Base-by-base conservation (phyloP, 345 rosid species). In the Citrus glauca region DNA sequence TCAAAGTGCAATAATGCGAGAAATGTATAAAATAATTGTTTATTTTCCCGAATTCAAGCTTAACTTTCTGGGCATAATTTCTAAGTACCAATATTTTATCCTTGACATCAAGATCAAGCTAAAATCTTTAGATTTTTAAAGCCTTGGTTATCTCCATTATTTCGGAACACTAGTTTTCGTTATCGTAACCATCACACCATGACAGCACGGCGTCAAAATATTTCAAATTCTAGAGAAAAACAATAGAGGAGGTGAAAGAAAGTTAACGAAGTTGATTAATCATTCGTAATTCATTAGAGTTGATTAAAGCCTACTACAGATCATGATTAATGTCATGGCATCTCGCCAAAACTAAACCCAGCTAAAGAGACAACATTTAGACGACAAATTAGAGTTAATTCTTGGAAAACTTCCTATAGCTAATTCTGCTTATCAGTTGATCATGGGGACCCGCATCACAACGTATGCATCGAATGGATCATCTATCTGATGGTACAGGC, bases 401-500 rank as follows among this genome's bases (percentile, higher is more conserved):
- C 3, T 17, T 27, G 24, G 25, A 32, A 28, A 28, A 64, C 24
- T 33, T 63, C 35, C 67, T 6, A 38, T 7, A 50, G 60, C 13
- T 75, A 48, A 71, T 28, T 20, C 11, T 32, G 42, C 27, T 63
- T 64, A 28, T 24, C 9, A 25, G 37, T 10, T 33, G 53, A 7
- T 13, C 35, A 59, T 8, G 61, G 22, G 32, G 61, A 53, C 66
- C 55, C 76, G 25, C 56, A 77, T 45, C 50, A 3, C 50, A 45
- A 45, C 50, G 17, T 13, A 13, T 45, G 16, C 50, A 45, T 45
- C 17, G 17, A 45, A 7, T 32, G 4, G 9, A 25, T 35, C 6
- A 0, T 71, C 65, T 71, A 89, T 68, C 80, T 84, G 79, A 88
- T 86, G 40, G 86, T 83, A 28, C 83, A 77, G 38, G 94, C 92